Percentiles rank a stretch among this genome's conserved stretches.
These are phyloP conservation scores for Acanthamoeba lugdunensis DNA, from an alignment of 208 protist genomes.

Conservation along the genomic window DNA sequence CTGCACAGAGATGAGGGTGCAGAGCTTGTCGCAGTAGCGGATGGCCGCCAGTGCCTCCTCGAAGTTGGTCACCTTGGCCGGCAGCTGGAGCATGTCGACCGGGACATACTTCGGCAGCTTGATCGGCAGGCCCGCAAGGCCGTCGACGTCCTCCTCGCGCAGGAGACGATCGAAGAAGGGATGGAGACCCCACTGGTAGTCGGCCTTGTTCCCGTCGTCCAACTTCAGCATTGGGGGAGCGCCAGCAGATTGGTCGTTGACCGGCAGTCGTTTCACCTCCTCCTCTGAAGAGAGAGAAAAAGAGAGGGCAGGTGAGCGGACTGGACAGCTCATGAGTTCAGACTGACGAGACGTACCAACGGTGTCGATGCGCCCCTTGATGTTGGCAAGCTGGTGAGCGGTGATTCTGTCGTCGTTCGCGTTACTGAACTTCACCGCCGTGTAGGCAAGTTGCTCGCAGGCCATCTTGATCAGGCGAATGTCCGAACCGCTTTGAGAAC, in stretches of 20 bases:
- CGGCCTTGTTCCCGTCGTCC: slow-evolving; percentile 53
- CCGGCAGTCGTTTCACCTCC: slow-evolving; percentile 14
- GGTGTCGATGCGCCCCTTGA: slow-evolving; percentile 57
- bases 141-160: slow-evolving; percentile 76
- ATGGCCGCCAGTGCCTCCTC: slow-evolving; percentile 82
- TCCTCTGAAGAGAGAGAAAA: slow-evolving; percentile 39
- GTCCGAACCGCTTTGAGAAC: slow-evolving; percentile 44
- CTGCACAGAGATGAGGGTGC: slow-evolving; percentile 83
- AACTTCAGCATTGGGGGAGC: slow-evolving; percentile 45
- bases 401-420: slow-evolving; percentile 2
- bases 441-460: slow-evolving; percentile 74
- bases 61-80: slow-evolving; percentile 75
- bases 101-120: slow-evolving; percentile 79
- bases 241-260: slow-evolving; percentile 26
- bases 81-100: slow-evolving; percentile 80
- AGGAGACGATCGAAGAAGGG: slow-evolving; percentile 80
- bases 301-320: neutral
- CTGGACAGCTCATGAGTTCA: neutral
- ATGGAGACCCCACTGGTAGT: slow-evolving; percentile 73
- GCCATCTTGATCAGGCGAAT: slow-evolving; percentile 75
- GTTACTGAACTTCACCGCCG: slow-evolving; percentile 70
- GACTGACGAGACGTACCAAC: neutral
- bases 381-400: slow-evolving; percentile 56
- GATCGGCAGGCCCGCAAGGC: slow-evolving; percentile 75
- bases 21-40: slow-evolving; percentile 83